Percentiles rank a stretch among this genome's conserved stretches.
Evolutionary conservation across 2,329 filamentous ascomycete species (phyloP).

Genomic region (Penicillium sp.): DNA sequence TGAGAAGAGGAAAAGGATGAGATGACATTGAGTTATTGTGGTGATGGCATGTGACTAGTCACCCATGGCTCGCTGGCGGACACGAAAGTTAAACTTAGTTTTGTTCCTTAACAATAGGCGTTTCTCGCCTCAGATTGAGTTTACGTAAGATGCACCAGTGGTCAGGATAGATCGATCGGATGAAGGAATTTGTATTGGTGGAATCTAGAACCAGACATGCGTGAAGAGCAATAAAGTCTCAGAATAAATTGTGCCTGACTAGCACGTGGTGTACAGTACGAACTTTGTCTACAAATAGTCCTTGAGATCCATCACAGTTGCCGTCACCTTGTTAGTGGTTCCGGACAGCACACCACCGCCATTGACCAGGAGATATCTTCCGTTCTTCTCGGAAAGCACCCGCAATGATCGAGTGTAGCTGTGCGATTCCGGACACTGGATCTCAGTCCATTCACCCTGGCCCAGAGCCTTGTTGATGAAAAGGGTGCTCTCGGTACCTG

Average conservation of each 20-base stretch:
- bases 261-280: too few relatives aligned
- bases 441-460: slow-evolving; percentile 51
- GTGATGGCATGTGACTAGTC: slow-evolving; percentile 5
- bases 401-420: slow-evolving; percentile 54
- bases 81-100: not conserved
- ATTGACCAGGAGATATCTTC: slow-evolving; percentile 26
- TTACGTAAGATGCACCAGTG: not conserved
- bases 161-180: not conserved
- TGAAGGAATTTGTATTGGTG: not conserved
- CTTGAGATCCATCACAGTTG: slow-evolving; percentile 4
- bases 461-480: slow-evolving; percentile 55
- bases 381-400: slow-evolving; percentile 44
- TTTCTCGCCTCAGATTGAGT: not conserved
- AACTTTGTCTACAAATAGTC: not conserved
- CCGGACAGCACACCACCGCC: slow-evolving; percentile 24
- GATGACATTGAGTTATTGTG: not conserved
- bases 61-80: not conserved
- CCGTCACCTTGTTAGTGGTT: slow-evolving; percentile 2
- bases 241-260: not conserved
- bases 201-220: not conserved
- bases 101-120: not conserved
- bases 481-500: slow-evolving; percentile 45
- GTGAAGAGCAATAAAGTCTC: not conserved
- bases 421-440: slow-evolving; percentile 45
- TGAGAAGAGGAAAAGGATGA: not conserved